A percentile compares a stretch with the other conserved stretches of the same genome.
These are phyloP conservation scores for Chondrostereum purpureum DNA, from an alignment of 1,284 basidiomycete species.

Conservation along the genomic window DNA sequence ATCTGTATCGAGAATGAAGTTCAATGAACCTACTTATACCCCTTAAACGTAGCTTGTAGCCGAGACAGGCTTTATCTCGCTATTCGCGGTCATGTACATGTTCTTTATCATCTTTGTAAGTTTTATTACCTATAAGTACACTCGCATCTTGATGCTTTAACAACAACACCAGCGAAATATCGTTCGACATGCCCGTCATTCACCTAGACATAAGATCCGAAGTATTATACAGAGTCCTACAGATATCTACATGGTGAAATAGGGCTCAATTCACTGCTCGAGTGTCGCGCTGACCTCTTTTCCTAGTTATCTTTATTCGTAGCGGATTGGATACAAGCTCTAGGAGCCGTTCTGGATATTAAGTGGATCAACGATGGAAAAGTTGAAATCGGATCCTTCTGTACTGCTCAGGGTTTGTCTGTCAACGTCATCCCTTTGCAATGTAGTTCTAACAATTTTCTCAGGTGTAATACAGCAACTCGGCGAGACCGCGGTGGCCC, in stretches of 20 bases:
- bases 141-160: too few relatives aligned
- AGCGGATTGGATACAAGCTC: conserved; percentile 28
- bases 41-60: conserved; percentile 17
- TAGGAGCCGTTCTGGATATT: conserved; percentile 27
- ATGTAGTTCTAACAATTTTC: neutral
- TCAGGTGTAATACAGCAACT: conserved; percentile 30
- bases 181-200: conserved; percentile 19
- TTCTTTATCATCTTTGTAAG: conserved; percentile 23
- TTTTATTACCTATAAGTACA: too few relatives aligned
- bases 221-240: conserved; percentile 27
- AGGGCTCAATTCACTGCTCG: neutral
- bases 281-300: conserved; percentile 1
- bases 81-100: conserved; percentile 20
- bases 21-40: conserved; percentile 3
- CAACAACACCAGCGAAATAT: conserved; percentile 22
- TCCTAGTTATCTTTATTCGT: conserved; percentile 28
- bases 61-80: conserved; percentile 22
- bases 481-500: conserved; percentile 33
- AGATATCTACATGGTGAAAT: conserved; percentile 29
- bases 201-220: conserved; percentile 16
- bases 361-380: conserved; percentile 28
- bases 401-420: conserved; percentile 26
- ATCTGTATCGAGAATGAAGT: too few relatives aligned
- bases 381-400: conserved; percentile 26
- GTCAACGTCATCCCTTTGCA: neutral